Base-by-base conservation (phyloP, 108 stramenopile genomes). In the Cyclotella choctawhatcheeana region DNA sequence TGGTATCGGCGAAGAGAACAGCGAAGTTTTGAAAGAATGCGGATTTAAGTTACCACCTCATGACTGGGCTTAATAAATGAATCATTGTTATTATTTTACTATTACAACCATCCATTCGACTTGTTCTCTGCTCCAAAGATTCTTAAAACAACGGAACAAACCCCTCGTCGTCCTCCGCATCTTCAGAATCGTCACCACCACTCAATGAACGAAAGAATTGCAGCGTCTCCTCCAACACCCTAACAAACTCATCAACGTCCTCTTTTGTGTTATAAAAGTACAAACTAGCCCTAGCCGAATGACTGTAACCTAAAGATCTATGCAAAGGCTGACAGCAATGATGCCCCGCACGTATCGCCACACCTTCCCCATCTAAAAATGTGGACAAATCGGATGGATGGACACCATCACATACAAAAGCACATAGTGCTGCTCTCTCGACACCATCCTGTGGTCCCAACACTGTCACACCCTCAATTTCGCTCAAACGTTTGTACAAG, bases 271-370 rank as follows among this genome's bases (percentile, higher is more conserved):
- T 96, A 90, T 96, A 96, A 75, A 96, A 86, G 48, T 92, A 91
- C 16, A 92, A 74, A 77, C 91, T 93, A 10, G 93, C 95, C 52
- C 95, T 61, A 0, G 91, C 90, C 21, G 95, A 91, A 73, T 96
- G 95, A 44, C 87, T 85, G 35, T 89, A 85, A 14, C 95, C 97
- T 33, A 94, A 84, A 37, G 87, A 83, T 5, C 87, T 74, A 78
- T 99, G 98, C 68, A 99, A 71, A 5, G 98, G 97, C 82, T 99
- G 97, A 68, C 95, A 95, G 74, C 98, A 99, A 75, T 99, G 98
- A 90, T 98, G 97, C 13, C 98, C 98, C 22, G 97, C 94, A 25
- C 98, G 88, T 1, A 97, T 85, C 25, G 97, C 97, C 18, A 99
- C 88, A 6, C 97, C 97, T 63, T 98, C 97, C 83, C 96, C 84